Evolutionary conservation across 306 rosid species (phyloP).

Genomic region (barrel medic (Medicago truncatula)): MtrunA17r5.0-ANR NC_053043.1:9758001-9758500

Average conservation of each 20-base stretch:
- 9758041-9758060: constrained; percentile 18
- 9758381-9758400: too few species aligned
- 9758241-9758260: constrained; percentile 18
- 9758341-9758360: background rate
- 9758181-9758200: constrained; percentile 32
- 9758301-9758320: background rate
- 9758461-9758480: constrained; percentile 33
- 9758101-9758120: constrained; percentile 32
- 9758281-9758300: background rate
- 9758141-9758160: too few species aligned
- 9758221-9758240: constrained; percentile 34
- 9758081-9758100: constrained; percentile 14
- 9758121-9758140: too few species aligned
- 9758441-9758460: constrained; percentile 9
- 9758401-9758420: too few species aligned
- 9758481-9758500: constrained; percentile 29
- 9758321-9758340: background rate
- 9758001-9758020: constrained; percentile 38
- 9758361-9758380: too few species aligned
- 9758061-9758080: constrained; percentile 27
- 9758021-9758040: constrained; percentile 40
- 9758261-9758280: background rate
- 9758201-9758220: constrained; percentile 24
- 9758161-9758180: background rate
- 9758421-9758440: background rate